Percentiles rank a stretch among this genome's conserved stretches.
These are phyloP conservation scores for Phaffia tasmanica DNA, from an alignment of 768 basidiomycete species.

Conservation along the genomic window DNA sequence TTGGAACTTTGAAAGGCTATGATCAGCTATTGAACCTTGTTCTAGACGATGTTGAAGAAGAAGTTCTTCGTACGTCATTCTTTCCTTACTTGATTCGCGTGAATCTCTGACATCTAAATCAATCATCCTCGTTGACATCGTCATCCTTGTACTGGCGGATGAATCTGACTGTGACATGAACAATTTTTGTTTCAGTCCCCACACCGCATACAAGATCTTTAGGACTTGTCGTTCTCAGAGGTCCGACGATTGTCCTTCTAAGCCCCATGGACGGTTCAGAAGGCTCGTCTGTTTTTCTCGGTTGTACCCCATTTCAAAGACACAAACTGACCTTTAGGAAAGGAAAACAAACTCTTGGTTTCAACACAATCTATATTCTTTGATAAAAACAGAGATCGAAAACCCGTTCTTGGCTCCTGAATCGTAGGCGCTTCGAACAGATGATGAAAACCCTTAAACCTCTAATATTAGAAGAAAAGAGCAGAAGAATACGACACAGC, in stretches of 20 bases:
- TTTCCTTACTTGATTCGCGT: neutral
- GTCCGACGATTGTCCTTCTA: slow-evolving; percentile 85
- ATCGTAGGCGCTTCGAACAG: slow-evolving; percentile 7
- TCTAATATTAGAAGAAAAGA: neutral
- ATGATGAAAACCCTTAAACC: neutral
- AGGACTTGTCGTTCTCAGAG: slow-evolving; percentile 80
- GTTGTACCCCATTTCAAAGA: neutral
- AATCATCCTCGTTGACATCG: neutral
- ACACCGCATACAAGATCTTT: slow-evolving; percentile 40
- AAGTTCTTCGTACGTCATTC: slow-evolving; percentile 49
- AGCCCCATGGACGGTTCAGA: slow-evolving; percentile 92
- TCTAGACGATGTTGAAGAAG: slow-evolving; percentile 86
- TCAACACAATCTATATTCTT: neutral
- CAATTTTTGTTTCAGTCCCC: neutral
- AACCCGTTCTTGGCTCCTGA: slow-evolving; percentile 56
- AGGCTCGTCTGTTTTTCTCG: slow-evolving; percentile 29
- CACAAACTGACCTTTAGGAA: slow-evolving; percentile 3
- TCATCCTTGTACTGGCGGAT: neutral
- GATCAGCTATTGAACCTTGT: slow-evolving; percentile 96
- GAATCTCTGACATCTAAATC: neutral
- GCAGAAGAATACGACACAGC: too few relatives aligned
- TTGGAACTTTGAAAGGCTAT: slow-evolving; percentile 84
- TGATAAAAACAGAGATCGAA: slow-evolving; percentile 51
- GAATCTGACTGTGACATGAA: too few relatives aligned
- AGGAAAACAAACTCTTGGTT: neutral